A percentile compares a stretch with the other conserved stretches of the same genome.
phyloP scores from a whole-genome alignment of 2,329 filamentous ascomycete genomes.

The Periconia sp. region DNA sequence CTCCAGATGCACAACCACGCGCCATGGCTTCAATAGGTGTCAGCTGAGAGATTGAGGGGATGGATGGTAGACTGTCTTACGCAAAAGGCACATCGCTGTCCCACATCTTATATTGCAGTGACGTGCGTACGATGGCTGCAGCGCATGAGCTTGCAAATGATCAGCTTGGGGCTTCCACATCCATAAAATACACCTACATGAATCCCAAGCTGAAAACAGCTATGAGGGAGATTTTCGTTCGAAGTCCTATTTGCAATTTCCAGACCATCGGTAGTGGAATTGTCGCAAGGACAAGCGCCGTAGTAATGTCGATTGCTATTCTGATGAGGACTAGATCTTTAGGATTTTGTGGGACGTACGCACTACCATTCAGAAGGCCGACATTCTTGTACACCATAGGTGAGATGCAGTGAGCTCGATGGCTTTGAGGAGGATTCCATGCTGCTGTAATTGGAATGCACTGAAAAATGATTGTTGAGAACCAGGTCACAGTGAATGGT shows the following conservation, averaged over 20 bases:
- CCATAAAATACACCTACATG: conserved; percentile 18
- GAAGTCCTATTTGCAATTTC: conserved; percentile 40
- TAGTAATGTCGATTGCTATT: conserved; percentile 35
- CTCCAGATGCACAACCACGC: conserved; percentile 13
- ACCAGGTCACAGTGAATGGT: conserved; percentile 50
- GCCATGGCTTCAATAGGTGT: conserved; percentile 5
- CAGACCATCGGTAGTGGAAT: conserved; percentile 48
- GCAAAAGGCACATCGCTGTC: conserved; percentile 4
- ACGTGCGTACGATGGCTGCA: conserved; percentile 46
- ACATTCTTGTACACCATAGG: conserved; percentile 52
- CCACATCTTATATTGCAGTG: conserved; percentile 16
- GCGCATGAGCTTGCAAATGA: conserved; percentile 36
- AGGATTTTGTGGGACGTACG: conserved; percentile 4
- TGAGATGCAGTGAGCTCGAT: conserved; percentile 20
- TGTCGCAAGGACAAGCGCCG: conserved; percentile 42
- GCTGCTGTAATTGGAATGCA: conserved; percentile 53
- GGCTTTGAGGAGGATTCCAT: conserved; percentile 45
- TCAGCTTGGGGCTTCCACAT: neutral
- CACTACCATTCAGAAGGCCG: conserved; percentile 53
- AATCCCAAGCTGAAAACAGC: conserved; percentile 39
- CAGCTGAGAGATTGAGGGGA: neutral
- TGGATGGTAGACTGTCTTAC: conserved; percentile 8
- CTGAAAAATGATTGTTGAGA: conserved; percentile 52
- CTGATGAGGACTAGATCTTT: neutral
- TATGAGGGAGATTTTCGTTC: conserved; percentile 40